A percentile compares a stretch with the other conserved stretches of the same genome.
Conservation (phyloP, 2,329 filamentous ascomycete genomes). For the Colletotrichum cuscutae region DNA sequence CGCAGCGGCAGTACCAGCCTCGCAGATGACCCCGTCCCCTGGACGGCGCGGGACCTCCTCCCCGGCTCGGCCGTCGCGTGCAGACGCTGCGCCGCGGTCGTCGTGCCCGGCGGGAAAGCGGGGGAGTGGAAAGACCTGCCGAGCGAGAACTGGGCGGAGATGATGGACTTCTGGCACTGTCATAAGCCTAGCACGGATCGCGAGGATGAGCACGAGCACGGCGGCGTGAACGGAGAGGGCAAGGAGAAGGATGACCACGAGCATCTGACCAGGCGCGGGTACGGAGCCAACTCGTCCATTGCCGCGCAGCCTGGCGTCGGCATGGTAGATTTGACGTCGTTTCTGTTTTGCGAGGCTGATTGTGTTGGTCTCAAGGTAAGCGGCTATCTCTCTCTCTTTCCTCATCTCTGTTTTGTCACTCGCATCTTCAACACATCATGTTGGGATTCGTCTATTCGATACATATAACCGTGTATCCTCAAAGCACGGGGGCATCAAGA, state of each 20-base stretch:
- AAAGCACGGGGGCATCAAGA: constrained; percentile 59
- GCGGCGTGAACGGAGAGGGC: background rate
- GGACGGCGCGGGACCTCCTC: constrained; percentile 64
- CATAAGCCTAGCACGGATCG: constrained; percentile 82
- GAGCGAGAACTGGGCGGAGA: constrained; percentile 97
- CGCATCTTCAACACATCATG: constrained; percentile 8
- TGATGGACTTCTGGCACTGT: constrained; percentile 99
- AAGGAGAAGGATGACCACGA: constrained; percentile 46
- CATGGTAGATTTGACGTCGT: constrained; percentile 83
- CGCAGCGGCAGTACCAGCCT: constrained; percentile 24
- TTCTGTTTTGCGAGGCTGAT: constrained; percentile 77
- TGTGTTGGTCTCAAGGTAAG: constrained; percentile 59
- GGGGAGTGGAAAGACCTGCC: constrained; percentile 89
- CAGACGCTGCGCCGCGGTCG: constrained; percentile 48
- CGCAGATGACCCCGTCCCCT: constrained; percentile 56
- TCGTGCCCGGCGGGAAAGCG: constrained; percentile 53
- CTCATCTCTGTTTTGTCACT: constrained; percentile 20
- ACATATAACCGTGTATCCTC: background rate
- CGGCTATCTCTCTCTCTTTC: constrained; percentile 34
- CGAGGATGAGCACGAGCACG: constrained; percentile 40
- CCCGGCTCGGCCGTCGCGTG: constrained; percentile 54
- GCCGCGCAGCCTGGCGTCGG: constrained; percentile 73
- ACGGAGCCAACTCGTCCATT: constrained; percentile 83
- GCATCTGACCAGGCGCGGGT: constrained; percentile 74
- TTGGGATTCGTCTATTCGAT: background rate